Evolutionary conservation across 371 early-diverging fungal species (phyloP).

Genomic region (Mucor irregularis): DNA sequence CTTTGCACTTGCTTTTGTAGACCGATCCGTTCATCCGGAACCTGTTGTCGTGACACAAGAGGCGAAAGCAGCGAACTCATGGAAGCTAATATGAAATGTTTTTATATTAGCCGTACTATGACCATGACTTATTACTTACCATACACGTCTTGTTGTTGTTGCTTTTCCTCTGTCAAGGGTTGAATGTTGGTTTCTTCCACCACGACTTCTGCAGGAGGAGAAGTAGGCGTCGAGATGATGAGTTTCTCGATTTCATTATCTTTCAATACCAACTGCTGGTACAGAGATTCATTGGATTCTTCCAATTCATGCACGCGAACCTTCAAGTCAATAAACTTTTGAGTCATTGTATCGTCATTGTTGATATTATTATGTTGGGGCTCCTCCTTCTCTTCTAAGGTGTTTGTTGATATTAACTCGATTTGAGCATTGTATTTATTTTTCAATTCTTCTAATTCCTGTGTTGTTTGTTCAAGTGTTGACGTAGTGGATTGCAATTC

Average conservation of each 20-base stretch:
- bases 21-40: constrained; percentile 18
- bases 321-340: background rate
- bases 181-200: constrained; percentile 1
- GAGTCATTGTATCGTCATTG: background rate
- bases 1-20: constrained; percentile 51
- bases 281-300: constrained; percentile 1
- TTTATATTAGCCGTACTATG: background rate
- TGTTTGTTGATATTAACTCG: background rate
- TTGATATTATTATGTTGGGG: background rate
- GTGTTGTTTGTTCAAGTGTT: background rate
- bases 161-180: background rate
- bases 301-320: constrained; percentile 12
- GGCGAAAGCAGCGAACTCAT: constrained; percentile 42
- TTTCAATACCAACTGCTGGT: constrained; percentile 15
- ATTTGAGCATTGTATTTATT: constrained; percentile 9
- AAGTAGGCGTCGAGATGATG: constrained; percentile 11
- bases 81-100: constrained; percentile 24
- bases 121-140: constrained; percentile 15
- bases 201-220: constrained; percentile 9
- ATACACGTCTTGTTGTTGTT: constrained; percentile 19
- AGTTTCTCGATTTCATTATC: constrained; percentile 22
- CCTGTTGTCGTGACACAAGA: constrained; percentile 17
- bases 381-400: background rate
- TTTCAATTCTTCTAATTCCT: constrained; percentile 8
- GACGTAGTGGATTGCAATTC: constrained; percentile 10